Base-by-base conservation (phyloP, 2,329 filamentous ascomycete genomes). In the Penicillium sp. region DNA sequence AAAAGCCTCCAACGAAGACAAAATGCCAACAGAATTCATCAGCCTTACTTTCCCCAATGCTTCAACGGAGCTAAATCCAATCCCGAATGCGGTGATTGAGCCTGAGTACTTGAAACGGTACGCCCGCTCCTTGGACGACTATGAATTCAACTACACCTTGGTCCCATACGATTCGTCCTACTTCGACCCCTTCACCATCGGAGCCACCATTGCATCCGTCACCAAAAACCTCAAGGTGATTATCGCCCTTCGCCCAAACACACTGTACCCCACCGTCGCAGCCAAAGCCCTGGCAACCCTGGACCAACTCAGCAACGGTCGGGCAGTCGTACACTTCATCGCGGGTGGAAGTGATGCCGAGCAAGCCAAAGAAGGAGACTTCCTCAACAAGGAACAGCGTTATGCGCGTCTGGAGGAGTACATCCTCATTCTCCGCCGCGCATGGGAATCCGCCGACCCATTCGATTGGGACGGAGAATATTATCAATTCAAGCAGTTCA, bases 391-490 rank as follows among this genome's bases (percentile, higher is more conserved):
- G 64, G 79, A 82, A 10, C 73, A 86, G 66, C 80, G 84, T 9
- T 87, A 86, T 61, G 81, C 66, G 10, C 80, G 84, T 0, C 73
- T 84, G 6, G 84, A 86, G 66, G 84, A 86, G 61, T 86, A 86
- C 70, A 86, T 87, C 73, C 76, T 76, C 59, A 87, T 87, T 63
- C 76, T 86, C 3, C 78, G 81, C 21, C 80, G 83, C 0, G 84
- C 84, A 0, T 87, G 84, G 84, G 66, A 77, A 21, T 85, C 83
- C 0, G 50, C 75, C 0, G 83, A 84, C 19, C 79, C 84, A 0
- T 87, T 86, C 55, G 84, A 86, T 72, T 86, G 84, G 84, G 80
- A 85, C 2, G 79, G 83, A 49, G 79, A 82, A 60, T 83, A 84
- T 71, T 87, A 83, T 70, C 75, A 79, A 53, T 86, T 87, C 77